Conservation (phyloP, 768 basidiomycete species). For the Hydnomerulius pinastri region DNA sequence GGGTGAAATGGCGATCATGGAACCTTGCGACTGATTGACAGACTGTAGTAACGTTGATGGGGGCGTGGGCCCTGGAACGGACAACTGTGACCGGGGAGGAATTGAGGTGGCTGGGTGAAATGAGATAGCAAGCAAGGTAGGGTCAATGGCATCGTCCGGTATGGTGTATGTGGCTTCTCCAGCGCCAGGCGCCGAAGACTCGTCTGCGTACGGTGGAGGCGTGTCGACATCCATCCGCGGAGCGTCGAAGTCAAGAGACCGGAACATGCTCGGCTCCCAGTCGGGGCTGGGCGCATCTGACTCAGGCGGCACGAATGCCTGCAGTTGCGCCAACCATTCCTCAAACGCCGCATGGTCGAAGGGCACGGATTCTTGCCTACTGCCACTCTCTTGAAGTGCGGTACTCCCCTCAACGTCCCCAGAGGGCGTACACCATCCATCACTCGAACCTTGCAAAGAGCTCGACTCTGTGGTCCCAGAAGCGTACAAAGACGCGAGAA, state of each 20-base stretch:
- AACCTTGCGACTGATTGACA: constrained; percentile 1
- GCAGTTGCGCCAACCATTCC: constrained; percentile 53
- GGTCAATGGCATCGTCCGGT: constrained; percentile 33
- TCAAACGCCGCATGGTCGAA: constrained; percentile 46
- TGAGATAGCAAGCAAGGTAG: constrained; percentile 32
- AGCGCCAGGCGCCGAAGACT: background rate
- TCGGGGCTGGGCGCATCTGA: constrained; percentile 8
- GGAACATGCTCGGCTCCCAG: constrained; percentile 5
- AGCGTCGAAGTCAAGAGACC: background rate
- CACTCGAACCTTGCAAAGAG: constrained; percentile 1
- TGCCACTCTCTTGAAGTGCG: too few species aligned
- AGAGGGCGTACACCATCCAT: constrained; percentile 9
- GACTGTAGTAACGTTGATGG: background rate
- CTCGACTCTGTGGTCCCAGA: constrained; percentile 3
- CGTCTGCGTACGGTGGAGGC: background rate
- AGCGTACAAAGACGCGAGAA: constrained; percentile 41
- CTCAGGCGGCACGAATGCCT: constrained; percentile 40
- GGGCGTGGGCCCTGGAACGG: background rate
- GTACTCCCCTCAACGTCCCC: constrained; percentile 13
- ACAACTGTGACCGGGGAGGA: constrained; percentile 4
- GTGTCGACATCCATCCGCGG: background rate
- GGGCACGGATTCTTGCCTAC: background rate
- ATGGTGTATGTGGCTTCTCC: background rate
- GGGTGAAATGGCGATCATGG: constrained; percentile 5
- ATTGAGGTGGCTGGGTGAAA: constrained; percentile 5